phyloP scores from a whole-genome alignment of 208 protist genomes.

The Crithidia sp. region DNA sequence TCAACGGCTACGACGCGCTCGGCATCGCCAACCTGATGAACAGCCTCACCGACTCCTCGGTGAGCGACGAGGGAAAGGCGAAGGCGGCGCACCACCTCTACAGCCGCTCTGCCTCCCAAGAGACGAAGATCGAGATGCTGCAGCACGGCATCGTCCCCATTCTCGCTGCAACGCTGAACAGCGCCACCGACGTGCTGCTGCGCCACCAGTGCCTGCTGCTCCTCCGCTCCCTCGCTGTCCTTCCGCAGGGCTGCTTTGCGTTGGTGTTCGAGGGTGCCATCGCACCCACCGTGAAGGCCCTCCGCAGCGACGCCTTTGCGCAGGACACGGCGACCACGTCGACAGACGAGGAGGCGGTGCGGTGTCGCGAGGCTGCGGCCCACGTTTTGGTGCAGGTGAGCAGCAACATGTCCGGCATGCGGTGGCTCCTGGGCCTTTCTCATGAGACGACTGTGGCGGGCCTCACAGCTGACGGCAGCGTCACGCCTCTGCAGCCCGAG shows the following conservation, averaged over 20 bases:
- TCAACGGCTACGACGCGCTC: constrained; percentile 53
- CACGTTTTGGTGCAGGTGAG: constrained; percentile 61
- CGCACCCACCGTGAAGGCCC: constrained; percentile 38
- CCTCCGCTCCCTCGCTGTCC: constrained; percentile 71
- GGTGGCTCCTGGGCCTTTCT: constrained; percentile 68
- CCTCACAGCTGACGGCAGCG: constrained; percentile 16
- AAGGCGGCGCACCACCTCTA: constrained; percentile 71
- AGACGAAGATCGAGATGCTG: constrained; percentile 76
- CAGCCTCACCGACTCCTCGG: constrained; percentile 59
- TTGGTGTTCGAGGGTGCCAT: constrained; percentile 65
- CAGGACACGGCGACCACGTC: constrained; percentile 4
- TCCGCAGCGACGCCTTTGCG: constrained; percentile 9
- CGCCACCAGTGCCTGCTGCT: constrained; percentile 69
- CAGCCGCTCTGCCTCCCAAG: constrained; percentile 75
- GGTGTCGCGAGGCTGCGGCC: constrained; percentile 37
- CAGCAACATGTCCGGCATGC: constrained; percentile 63
- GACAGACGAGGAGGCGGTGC: constrained; percentile 35
- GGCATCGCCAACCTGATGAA: constrained; percentile 49
- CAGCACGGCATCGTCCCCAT: constrained; percentile 59
- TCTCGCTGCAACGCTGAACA: constrained; percentile 47
- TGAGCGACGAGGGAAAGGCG: constrained; percentile 49
- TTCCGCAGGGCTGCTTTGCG: constrained; percentile 78
- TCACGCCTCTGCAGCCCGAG: constrained; percentile 8
- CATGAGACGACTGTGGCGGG: constrained; percentile 25
- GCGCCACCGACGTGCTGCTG: constrained; percentile 37